These are phyloP conservation scores for Annona squamosa DNA, from an alignment of 164 flowering plant species.

Conservation along the genomic window DNA sequence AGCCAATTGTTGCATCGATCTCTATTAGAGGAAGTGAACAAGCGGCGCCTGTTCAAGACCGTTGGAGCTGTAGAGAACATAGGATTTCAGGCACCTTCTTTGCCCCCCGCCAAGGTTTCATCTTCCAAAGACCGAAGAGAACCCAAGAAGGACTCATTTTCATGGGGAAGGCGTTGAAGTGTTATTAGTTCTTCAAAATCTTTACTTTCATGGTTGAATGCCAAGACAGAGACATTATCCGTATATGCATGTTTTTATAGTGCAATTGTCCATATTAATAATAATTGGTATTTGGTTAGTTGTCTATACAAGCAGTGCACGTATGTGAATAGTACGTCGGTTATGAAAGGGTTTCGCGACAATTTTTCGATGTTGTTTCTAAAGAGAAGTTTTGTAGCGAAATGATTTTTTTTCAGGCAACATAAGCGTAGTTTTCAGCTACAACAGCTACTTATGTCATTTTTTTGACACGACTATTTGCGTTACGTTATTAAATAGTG, in stretches of 20 bases:
- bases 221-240: not conserved
- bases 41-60: conserved; percentile 66
- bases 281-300: too few relatives aligned
- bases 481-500: too few relatives aligned
- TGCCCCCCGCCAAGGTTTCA: conserved; percentile 1
- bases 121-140: not conserved
- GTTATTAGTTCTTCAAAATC: not conserved
- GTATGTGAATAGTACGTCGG: too few relatives aligned
- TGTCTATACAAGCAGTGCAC: too few relatives aligned
- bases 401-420: too few relatives aligned
- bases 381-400: too few relatives aligned
- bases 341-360: too few relatives aligned
- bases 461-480: too few relatives aligned
- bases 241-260: not conserved
- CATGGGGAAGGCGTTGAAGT: not conserved
- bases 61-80: conserved; percentile 74
- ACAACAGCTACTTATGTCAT: too few relatives aligned
- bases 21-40: conserved; percentile 50
- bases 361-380: too few relatives aligned
- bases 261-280: conserved; percentile 1
- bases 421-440: too few relatives aligned
- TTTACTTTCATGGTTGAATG: not conserved
- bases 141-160: not conserved
- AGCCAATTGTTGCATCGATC: conserved; percentile 64
- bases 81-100: conserved; percentile 48